phyloP scores from a whole-genome alignment of 176 grass and related monocot genomes.

The Cocos nucifera region DNA sequence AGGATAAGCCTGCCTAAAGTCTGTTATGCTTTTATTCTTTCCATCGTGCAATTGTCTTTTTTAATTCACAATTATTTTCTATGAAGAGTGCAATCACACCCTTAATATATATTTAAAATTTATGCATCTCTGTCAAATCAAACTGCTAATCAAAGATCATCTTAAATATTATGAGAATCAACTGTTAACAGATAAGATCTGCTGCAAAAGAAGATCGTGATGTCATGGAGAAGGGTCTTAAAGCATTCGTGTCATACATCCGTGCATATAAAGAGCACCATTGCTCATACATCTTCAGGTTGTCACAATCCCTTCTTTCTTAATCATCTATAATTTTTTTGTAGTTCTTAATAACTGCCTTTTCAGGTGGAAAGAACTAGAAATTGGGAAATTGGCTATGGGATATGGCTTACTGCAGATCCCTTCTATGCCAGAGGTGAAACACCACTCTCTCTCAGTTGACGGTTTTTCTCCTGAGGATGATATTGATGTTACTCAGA shows the following conservation, averaged over 20 bases:
- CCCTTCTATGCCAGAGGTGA: slow-evolving; percentile 91
- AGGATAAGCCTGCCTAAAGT: no score
- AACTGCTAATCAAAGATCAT: neutral
- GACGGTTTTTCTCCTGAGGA: slow-evolving; percentile 55
- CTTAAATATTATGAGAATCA: slow-evolving; percentile 1
- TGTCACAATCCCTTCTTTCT: slow-evolving; percentile 2
- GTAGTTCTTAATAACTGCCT: neutral
- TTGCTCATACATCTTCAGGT: slow-evolving; percentile 84
- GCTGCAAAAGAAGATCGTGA: slow-evolving; percentile 73
- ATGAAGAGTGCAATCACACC: no score
- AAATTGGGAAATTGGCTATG: slow-evolving; percentile 88
- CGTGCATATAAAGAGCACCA: slow-evolving; percentile 97
- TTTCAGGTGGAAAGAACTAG: slow-evolving; percentile 77
- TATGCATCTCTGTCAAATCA: no score
- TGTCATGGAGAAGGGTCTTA: slow-evolving; percentile 92
- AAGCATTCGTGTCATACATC: slow-evolving; percentile 87
- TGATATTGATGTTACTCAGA: slow-evolving; percentile 48
- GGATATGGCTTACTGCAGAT: slow-evolving; percentile 87
- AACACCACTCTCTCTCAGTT: slow-evolving; percentile 78
- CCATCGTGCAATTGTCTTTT: no score
- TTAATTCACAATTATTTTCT: no score
- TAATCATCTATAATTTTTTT: neutral
- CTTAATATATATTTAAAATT: no score
- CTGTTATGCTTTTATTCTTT: no score
- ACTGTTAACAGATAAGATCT: slow-evolving; percentile 56